phyloP scores from a whole-genome alignment of 2,329 filamentous ascomycete genomes.

The Trichoderma brevicompactum region DNA sequence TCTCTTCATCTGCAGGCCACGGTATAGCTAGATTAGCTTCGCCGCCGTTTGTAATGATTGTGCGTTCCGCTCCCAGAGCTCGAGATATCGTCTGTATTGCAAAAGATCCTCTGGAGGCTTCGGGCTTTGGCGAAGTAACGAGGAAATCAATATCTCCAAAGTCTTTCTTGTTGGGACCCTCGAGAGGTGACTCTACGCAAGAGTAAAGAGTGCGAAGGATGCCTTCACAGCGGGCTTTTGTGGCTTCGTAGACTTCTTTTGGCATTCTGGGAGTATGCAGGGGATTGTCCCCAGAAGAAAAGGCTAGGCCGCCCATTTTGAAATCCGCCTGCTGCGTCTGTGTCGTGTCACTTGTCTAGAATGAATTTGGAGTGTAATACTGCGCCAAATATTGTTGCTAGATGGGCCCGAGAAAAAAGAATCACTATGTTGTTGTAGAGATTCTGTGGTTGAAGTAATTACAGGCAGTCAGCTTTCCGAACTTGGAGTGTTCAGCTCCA shows the following conservation, averaged over 20 bases:
- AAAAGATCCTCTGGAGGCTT: conserved; percentile 40
- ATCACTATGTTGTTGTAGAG: not conserved
- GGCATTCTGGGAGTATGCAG: conserved; percentile 70
- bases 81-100: conserved; percentile 30
- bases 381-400: not conserved
- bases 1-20: conserved; percentile 47
- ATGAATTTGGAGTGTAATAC: not conserved
- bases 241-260: conserved; percentile 56
- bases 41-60: conserved; percentile 38
- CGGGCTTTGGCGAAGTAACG: conserved; percentile 48
- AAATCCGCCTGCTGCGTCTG: not conserved
- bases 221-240: conserved; percentile 52
- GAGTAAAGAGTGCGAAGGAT: conserved; percentile 57
- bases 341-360: not conserved
- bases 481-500: not conserved
- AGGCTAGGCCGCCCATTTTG: conserved; percentile 69
- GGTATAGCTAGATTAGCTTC: conserved; percentile 57
- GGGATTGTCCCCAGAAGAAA: conserved; percentile 50
- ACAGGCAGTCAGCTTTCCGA: not conserved
- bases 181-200: conserved; percentile 63
- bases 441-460: not conserved
- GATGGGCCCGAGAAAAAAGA: not conserved
- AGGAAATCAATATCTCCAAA: conserved; percentile 77
- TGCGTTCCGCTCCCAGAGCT: conserved; percentile 51
- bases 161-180: conserved; percentile 69